These are phyloP conservation scores for Mycena galericulata DNA, from an alignment of 768 basidiomycete species.

Conservation along the genomic window DNA sequence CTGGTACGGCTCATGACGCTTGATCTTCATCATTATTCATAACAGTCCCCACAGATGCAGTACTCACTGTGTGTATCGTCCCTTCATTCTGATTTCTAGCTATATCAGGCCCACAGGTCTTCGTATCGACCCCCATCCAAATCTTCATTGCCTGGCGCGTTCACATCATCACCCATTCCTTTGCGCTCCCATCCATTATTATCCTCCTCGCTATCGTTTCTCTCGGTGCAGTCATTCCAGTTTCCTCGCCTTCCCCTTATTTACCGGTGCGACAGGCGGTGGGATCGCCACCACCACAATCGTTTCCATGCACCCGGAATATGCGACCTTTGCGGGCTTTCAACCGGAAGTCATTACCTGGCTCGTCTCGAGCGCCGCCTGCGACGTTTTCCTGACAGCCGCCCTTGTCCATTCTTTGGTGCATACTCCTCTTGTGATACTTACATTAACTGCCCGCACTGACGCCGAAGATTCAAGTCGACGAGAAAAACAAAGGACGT, in stretches of 20 bases:
- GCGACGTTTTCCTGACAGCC: conserved; percentile 30
- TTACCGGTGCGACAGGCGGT: background rate
- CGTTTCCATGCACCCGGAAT: conserved; percentile 15
- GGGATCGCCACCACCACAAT: conserved; percentile 20
- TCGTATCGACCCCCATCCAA: conserved; percentile 35
- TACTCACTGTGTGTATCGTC: conserved; percentile 6
- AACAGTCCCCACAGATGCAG: conserved; percentile 2
- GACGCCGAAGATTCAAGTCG: too few species aligned
- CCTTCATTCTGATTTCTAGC: background rate
- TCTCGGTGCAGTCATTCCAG: conserved; percentile 6
- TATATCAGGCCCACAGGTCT: conserved; percentile 16
- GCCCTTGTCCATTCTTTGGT: conserved; percentile 31
- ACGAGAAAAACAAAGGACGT: conserved; percentile 17
- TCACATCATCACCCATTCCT: background rate
- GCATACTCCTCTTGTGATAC: too few species aligned
- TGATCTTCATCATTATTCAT: background rate
- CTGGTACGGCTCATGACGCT: conserved; percentile 11
- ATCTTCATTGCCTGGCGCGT: conserved; percentile 34
- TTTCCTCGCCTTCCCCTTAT: background rate
- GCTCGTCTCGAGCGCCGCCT: conserved; percentile 23
- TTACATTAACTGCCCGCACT: too few species aligned
- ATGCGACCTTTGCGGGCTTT: conserved; percentile 5
- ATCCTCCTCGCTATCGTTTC: conserved; percentile 5
- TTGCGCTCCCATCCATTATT: conserved; percentile 3
- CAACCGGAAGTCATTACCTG: conserved; percentile 21